These are phyloP conservation scores for Lasiosphaeriaceae sp. DNA, from an alignment of 495 filamentous ascomycete genomes.

Conservation along the genomic window DNA sequence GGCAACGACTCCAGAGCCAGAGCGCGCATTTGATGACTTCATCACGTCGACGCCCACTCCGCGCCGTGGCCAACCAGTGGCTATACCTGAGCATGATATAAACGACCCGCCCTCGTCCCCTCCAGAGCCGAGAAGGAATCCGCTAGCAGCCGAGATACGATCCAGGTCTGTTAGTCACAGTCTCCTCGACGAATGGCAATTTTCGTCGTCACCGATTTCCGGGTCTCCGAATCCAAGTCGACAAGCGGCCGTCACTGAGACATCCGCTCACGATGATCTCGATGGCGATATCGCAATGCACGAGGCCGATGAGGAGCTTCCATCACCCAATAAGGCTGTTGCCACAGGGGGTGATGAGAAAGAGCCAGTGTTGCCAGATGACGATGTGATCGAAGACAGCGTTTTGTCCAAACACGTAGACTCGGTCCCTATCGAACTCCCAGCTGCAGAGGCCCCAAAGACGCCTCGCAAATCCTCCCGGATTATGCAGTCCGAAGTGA, in stretches of 20 bases:
- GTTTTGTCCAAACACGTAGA: constrained; percentile 11
- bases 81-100: constrained; percentile 39
- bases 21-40: constrained; percentile 51
- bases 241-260: constrained; percentile 13
- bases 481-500: constrained; percentile 10
- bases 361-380: constrained; percentile 4
- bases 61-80: constrained; percentile 40
- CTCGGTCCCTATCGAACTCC: neutral
- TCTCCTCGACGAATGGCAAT: constrained; percentile 42
- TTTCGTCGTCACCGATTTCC: constrained; percentile 43
- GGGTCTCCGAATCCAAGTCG: constrained; percentile 34
- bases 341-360: constrained; percentile 4
- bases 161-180: constrained; percentile 36
- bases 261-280: constrained; percentile 11
- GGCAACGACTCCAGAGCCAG: constrained; percentile 38
- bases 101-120: constrained; percentile 52
- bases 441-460: constrained; percentile 10
- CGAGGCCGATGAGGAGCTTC: constrained; percentile 5
- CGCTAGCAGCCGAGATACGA: constrained; percentile 42
- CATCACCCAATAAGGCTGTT: constrained; percentile 3
- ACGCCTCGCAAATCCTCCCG: constrained; percentile 16
- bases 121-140: constrained; percentile 50
- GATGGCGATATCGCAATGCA: constrained; percentile 16
- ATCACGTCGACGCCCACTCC: constrained; percentile 84
- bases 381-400: constrained; percentile 26